phyloP scores from a whole-genome alignment of 2,329 filamentous ascomycete species.

The Cadophora sp. region DNA sequence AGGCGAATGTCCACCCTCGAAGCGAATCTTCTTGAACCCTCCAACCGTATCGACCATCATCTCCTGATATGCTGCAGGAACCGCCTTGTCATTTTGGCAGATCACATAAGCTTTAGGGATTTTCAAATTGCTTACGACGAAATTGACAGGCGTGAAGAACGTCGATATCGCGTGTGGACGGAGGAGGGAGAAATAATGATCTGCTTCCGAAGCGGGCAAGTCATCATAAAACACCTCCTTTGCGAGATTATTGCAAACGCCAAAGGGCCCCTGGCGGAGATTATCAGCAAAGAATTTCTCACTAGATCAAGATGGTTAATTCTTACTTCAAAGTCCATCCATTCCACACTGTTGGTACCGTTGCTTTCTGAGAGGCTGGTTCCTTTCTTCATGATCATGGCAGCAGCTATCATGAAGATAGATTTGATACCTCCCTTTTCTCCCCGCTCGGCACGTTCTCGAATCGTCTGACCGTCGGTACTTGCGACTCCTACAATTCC shows the following conservation, averaged over 20 bases:
- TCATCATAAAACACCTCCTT: conserved; percentile 14
- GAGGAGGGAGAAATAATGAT: conserved; percentile 12
- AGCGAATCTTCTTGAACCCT: conserved; percentile 20
- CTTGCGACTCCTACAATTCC: conserved; percentile 46
- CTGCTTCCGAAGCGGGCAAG: background rate
- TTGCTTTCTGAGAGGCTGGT: background rate
- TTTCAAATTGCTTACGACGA: conserved; percentile 13
- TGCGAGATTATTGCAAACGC: background rate
- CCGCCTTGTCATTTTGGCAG: conserved; percentile 18
- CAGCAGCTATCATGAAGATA: conserved; percentile 26
- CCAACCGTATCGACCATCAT: conserved; percentile 9
- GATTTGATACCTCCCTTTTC: conserved; percentile 46
- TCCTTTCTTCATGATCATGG: conserved; percentile 15
- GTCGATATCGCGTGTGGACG: background rate
- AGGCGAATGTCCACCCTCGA: conserved; percentile 19
- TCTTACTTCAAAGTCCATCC: background rate
- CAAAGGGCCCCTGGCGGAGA: background rate
- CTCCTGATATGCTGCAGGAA: conserved; percentile 21
- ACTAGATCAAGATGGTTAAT: background rate
- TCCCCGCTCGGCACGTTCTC: conserved; percentile 45
- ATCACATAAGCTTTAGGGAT: conserved; percentile 17
- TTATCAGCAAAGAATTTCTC: background rate
- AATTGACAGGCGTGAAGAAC: conserved; percentile 16
- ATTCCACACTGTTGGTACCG: background rate
- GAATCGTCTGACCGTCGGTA: conserved; percentile 45